phyloP scores from a whole-genome alignment of 2,329 filamentous ascomycete species.

The Aspergillus sclerotialis region DNA sequence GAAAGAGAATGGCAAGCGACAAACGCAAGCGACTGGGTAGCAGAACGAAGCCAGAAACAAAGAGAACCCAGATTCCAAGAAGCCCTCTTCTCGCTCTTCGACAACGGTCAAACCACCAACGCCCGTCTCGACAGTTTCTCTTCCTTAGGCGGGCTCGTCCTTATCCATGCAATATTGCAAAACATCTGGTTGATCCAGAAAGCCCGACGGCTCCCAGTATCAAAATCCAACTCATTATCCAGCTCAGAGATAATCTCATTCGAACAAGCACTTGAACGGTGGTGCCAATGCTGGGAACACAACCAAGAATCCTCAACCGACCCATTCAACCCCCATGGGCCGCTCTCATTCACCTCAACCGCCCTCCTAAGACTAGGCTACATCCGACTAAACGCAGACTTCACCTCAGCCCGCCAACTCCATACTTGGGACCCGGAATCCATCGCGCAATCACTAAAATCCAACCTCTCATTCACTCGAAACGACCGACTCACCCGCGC shows the following conservation, averaged over 20 bases:
- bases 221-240: slow-evolving; percentile 14
- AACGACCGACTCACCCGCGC: slow-evolving; percentile 41
- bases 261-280: slow-evolving; percentile 26
- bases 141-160: slow-evolving; percentile 25
- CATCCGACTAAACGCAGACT: slow-evolving; percentile 28
- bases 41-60: slow-evolving; percentile 14
- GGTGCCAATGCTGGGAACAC: slow-evolving; percentile 30
- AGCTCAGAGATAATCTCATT: slow-evolving; percentile 18
- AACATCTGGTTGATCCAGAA: slow-evolving; percentile 30
- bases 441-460: slow-evolving; percentile 23
- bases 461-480: slow-evolving; percentile 35
- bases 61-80: slow-evolving; percentile 22
- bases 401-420: slow-evolving; percentile 23
- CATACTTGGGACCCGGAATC: slow-evolving; percentile 25
- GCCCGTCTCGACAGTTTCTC: slow-evolving; percentile 20
- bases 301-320: slow-evolving; percentile 29
- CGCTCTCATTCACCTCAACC: slow-evolving; percentile 27
- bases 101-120: slow-evolving; percentile 8
- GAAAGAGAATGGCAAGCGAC: slow-evolving; percentile 27
- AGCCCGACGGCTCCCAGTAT: slow-evolving; percentile 18
- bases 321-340: slow-evolving; percentile 26
- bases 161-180: slow-evolving; percentile 27
- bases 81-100: slow-evolving; percentile 20
- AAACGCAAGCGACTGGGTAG: slow-evolving; percentile 16
- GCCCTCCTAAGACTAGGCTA: slow-evolving; percentile 26